Percentiles rank a stretch among this genome's conserved stretches.
These are phyloP conservation scores for Selenicereus undatus DNA, from an alignment of 148 eudicot genomes.

Conservation along the genomic window DNA sequence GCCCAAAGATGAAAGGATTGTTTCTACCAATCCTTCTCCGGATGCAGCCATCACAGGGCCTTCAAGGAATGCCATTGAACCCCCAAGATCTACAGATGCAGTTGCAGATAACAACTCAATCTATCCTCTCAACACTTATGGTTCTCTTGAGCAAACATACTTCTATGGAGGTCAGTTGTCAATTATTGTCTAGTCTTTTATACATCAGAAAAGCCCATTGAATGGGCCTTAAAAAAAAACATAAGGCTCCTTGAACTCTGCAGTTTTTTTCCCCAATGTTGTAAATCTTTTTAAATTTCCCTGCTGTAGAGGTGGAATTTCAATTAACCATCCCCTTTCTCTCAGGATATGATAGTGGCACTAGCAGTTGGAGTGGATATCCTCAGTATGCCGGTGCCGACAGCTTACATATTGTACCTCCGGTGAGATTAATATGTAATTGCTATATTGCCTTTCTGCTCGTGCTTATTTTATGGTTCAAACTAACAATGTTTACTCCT, in stretches of 20 bases:
- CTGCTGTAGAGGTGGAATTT: too few relatives aligned
- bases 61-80: constrained; percentile 47
- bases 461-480: background rate
- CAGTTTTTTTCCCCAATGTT: too few relatives aligned
- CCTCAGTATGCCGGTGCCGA: constrained; percentile 72
- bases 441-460: background rate
- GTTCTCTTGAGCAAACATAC: constrained; percentile 64
- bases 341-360: constrained; percentile 70
- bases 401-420: constrained; percentile 82
- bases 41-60: constrained; percentile 65
- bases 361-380: constrained; percentile 72
- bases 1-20: constrained; percentile 82
- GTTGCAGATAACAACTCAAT: constrained; percentile 43
- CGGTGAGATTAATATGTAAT: constrained; percentile 46
- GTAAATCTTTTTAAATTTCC: background rate
- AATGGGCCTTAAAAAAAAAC: background rate
- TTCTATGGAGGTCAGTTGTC: constrained; percentile 75
- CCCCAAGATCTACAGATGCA: constrained; percentile 44
- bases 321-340: background rate
- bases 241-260: background rate
- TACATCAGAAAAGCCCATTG: background rate
- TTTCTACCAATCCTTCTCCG: constrained; percentile 61
- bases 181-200: background rate
- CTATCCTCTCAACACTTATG: constrained; percentile 46
- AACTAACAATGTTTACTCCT: background rate